Evolutionary conservation across 129 eudicot genomes (phyloP).

Genomic region (Heracleum sosnowskyi): DNA sequence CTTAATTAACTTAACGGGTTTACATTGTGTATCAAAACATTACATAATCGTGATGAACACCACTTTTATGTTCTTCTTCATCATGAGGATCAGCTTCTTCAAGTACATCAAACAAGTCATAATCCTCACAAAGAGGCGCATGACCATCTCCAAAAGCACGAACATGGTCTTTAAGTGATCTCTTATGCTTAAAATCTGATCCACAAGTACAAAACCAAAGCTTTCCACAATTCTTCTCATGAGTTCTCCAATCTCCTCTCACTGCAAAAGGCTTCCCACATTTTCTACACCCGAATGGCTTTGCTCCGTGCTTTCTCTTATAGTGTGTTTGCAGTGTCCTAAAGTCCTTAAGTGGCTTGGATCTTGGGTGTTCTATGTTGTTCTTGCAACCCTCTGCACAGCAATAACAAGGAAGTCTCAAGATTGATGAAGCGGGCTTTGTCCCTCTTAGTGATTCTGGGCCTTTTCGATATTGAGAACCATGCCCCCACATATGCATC

Average conservation of each 20-base stretch:
- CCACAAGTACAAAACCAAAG: constrained; percentile 88
- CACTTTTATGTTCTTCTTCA: constrained; percentile 27
- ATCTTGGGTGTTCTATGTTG: constrained; percentile 77
- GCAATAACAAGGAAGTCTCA: constrained; percentile 77
- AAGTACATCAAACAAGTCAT: constrained; percentile 21
- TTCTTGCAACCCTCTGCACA: constrained; percentile 91
- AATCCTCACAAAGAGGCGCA: constrained; percentile 49
- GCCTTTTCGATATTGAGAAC: constrained; percentile 80
- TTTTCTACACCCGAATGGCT: constrained; percentile 63
- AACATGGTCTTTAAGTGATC: constrained; percentile 84
- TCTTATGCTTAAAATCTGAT: constrained; percentile 87
- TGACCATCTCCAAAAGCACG: constrained; percentile 75
- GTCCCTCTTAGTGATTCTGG: constrained; percentile 79
- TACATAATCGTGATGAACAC: constrained; percentile 17
- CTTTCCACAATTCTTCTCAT: constrained; percentile 82
- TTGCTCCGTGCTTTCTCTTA: constrained; percentile 78
- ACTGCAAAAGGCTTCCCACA: constrained; percentile 82
- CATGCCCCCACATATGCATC: constrained; percentile 99
- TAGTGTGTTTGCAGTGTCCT: constrained; percentile 84
- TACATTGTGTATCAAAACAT: constrained; percentile 15
- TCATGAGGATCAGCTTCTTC: constrained; percentile 21
- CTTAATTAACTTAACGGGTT: background rate
- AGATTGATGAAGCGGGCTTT: constrained; percentile 52
- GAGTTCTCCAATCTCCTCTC: constrained; percentile 94
- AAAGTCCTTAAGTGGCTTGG: constrained; percentile 88